These are phyloP conservation scores for Arabidopsis thaliana DNA, from an alignment of 345 rosid species.

Conservation along the genomic window TAIR10.1 NC_003076.8:2170001-2170500, in stretches of 20 bases:
- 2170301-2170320: slow-evolving; percentile 40
- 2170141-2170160: slow-evolving; percentile 61
- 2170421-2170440: slow-evolving; percentile 84
- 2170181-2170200: slow-evolving; percentile 76
- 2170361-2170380: slow-evolving; percentile 75
- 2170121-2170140: slow-evolving; percentile 84
- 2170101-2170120: slow-evolving; percentile 73
- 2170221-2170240: slow-evolving; percentile 77
- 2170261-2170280: slow-evolving; percentile 73
- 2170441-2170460: slow-evolving; percentile 71
- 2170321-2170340: slow-evolving; percentile 45
- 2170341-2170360: slow-evolving; percentile 59
- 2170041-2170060: slow-evolving; percentile 65
- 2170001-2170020: slow-evolving; percentile 66
- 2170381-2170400: slow-evolving; percentile 78
- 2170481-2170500: slow-evolving; percentile 18
- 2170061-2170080: slow-evolving; percentile 75
- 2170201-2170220: slow-evolving; percentile 76
- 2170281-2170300: slow-evolving; percentile 83
- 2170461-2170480: slow-evolving; percentile 50
- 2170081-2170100: slow-evolving; percentile 77
- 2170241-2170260: slow-evolving; percentile 78
- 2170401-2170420: slow-evolving; percentile 90
- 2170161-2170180: slow-evolving; percentile 74
- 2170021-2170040: slow-evolving; percentile 74